phyloP scores from a whole-genome alignment of 768 basidiomycete species.

The Psilocybe subaeruginosa region DNA sequence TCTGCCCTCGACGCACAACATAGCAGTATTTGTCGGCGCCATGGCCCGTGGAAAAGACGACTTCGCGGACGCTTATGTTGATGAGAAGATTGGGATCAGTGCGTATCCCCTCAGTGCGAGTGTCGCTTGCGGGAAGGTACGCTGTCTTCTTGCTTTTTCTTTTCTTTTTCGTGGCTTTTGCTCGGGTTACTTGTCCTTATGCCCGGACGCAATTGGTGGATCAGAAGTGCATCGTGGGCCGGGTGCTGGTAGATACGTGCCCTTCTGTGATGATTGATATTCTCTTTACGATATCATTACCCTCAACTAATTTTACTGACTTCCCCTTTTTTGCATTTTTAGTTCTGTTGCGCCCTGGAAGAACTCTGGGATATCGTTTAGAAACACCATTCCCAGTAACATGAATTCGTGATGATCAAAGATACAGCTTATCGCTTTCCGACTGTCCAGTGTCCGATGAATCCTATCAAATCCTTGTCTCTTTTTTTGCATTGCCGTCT shows the following conservation, averaged over 20 bases:
- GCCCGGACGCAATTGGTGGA: background rate
- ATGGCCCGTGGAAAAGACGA: conserved; percentile 97
- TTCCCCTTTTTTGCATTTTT: conserved; percentile 9
- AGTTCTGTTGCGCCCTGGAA: conserved; percentile 93
- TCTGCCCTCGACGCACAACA: conserved; percentile 82
- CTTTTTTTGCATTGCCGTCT: background rate
- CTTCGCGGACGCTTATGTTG: conserved; percentile 94
- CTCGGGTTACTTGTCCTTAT: background rate
- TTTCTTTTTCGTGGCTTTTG: background rate
- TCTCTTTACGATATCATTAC: background rate
- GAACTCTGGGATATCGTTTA: conserved; percentile 94
- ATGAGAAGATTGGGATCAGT: conserved; percentile 96
- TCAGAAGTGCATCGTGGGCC: background rate
- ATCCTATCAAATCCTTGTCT: conserved; percentile 3
- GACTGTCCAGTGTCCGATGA: background rate
- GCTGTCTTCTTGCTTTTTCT: conserved; percentile 23
- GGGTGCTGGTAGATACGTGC: background rate
- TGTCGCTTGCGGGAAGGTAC: conserved; percentile 96
- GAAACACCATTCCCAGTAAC: conserved; percentile 11
- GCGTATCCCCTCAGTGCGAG: conserved; percentile 92
- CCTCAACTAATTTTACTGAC: background rate
- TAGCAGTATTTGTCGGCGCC: conserved; percentile 96
- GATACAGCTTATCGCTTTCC: background rate
- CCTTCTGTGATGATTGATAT: background rate
- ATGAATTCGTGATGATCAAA: background rate